Evolutionary conservation across 2,329 filamentous ascomycete genomes (phyloP), one percentile per base, ranked within the genome.

Genomic region (Coniochaeta sp.): DNA sequence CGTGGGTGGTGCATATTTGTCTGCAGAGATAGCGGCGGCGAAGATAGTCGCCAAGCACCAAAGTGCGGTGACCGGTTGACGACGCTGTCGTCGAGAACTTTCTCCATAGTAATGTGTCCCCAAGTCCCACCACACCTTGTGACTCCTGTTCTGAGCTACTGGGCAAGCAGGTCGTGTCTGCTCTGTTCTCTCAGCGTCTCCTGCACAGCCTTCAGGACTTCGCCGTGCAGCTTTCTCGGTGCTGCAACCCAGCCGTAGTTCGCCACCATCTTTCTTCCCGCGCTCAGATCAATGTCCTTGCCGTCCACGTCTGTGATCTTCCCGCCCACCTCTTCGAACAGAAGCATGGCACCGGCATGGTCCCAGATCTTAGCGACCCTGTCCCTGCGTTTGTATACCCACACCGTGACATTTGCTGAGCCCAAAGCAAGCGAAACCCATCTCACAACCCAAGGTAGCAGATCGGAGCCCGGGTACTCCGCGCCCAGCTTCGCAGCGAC

Each of bases 1-100:
- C 12, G 83, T 82, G 12, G 86, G 84, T 0, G 86, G 86, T 0
- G 86, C 85, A 22, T 88, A 81, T 68, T 86, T 84, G 84, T 82
- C 81, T 66, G 86, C 86, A 0, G 83, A 88, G 70, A 40, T 56
- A 24, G 59, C 58, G 1, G 62, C 61, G 22, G 42, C 17, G 42
- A 59, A 59, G 22, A 59, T 59, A 47, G 50, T 52, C 9, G 58
- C 47, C 3, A 59, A 59, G 32, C 40, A 59, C 44, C 40, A 44
- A 24, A 22, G 22, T 28, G 47, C 22, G 16, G 12, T n/a, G 14
- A 17, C 3, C n/a, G 19, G 12, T 9, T 28, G 9, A n/a, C n/a
- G 19, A 30, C 22, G 14, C 16, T 24, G 30, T 5, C 22, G 3
- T 6, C 22, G 26, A 52, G 8, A 5, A 12, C 42, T 16, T 28